Evolutionary conservation across 176 grass and related monocot species (phyloP), one percentile per base, ranked within the genome.

Genomic region (Alopecurus myosuroides): DNA sequence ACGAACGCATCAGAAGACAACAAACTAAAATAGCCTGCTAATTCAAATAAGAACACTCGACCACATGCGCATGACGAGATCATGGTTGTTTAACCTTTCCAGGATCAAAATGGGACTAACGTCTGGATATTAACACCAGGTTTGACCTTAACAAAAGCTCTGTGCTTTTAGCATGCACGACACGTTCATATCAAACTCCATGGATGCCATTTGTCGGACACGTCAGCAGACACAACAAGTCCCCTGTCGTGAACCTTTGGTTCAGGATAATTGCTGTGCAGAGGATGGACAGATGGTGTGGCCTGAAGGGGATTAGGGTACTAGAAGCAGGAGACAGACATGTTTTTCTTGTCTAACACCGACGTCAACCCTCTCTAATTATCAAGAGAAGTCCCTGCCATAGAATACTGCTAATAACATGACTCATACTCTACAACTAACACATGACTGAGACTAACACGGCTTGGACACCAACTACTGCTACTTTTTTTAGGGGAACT

Each of bases 161-260:
- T 0, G 25, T 55, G 18, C 65, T 35, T 82, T 74, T 30, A 74
- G 42, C 70, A 74, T 28, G 49, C 70, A 49, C 11, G 69, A 25
- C 41, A 45, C 41, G 30, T 26, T 26, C 12, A 71, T 73, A 45
- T 30, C 42, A 48, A 46, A 18, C 41, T 28, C 25, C 1, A 11
- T 73, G 70, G 70, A 73, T 73, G 70, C 70, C 70, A 73, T 42
- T 46, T 73, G 70, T 46, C 12, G 17, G 70, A 73, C 44, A 73
- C 25, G 30, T 48, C 23, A 73, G 14, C 14, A 30, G 25, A 44
- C 70, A 73, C 23, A 72, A 46, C 70, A 73, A 30, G 70, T 30
- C 25, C 26, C 0, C 14, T 31, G 29, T 17, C 14, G 12, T 31
- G 60, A 62, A 63, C 60, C 60, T 31, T 31, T 30, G 5, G 28